These are phyloP conservation scores for Dendrobium officinale DNA, from an alignment of 106 monocot genomes.

Conservation along the genomic window DNA sequence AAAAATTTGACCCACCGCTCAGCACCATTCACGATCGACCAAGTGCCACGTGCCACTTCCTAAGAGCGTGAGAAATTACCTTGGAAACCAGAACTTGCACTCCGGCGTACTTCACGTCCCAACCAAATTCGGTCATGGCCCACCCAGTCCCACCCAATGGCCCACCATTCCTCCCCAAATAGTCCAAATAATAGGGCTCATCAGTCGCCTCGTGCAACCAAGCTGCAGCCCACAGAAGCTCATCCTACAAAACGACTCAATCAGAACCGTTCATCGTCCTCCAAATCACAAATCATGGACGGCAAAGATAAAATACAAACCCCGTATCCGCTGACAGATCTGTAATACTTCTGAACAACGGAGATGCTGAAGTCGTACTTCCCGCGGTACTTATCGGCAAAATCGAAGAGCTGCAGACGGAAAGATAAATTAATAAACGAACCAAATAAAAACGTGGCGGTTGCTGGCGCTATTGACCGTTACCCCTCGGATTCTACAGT, in stretches of 20 bases:
- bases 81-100: conserved; percentile 77
- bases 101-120: conserved; percentile 97
- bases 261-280: background rate
- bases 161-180: conserved; percentile 54
- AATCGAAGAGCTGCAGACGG: conserved; percentile 64
- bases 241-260: conserved; percentile 29
- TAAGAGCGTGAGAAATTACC: conserved; percentile 22
- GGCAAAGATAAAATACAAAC: conserved; percentile 22
- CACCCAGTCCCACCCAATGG: conserved; percentile 87
- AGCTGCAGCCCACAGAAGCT: conserved; percentile 85
- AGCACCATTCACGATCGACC: no score
- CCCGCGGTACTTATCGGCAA: conserved; percentile 91
- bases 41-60: no score
- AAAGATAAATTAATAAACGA: background rate
- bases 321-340: conserved; percentile 78
- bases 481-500: background rate
- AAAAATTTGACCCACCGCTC: no score
- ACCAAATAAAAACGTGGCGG: background rate
- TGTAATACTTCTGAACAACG: conserved; percentile 81
- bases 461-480: background rate
- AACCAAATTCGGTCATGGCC: conserved; percentile 81
- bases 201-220: conserved; percentile 83
- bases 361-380: conserved; percentile 92
- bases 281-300: background rate
- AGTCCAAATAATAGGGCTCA: conserved; percentile 67